Evolutionary conservation across 2,329 filamentous ascomycete genomes (phyloP).

Genomic region (Colletotrichum brevisporum): DNA sequence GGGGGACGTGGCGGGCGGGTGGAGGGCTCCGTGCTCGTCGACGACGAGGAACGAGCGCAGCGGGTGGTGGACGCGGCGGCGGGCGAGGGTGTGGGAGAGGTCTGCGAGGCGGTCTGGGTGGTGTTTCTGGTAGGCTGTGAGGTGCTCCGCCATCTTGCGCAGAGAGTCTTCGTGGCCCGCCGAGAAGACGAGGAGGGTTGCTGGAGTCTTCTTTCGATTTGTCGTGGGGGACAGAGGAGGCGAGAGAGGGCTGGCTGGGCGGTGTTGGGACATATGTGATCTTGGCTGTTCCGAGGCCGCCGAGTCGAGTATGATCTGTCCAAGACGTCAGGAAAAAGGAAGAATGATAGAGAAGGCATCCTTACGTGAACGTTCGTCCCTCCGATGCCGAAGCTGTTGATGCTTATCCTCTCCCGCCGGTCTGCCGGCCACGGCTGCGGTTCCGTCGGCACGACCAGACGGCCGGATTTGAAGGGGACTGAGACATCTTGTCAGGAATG

Average conservation of each 20-base stretch:
- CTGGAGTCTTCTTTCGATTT: not conserved
- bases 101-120: constrained; percentile 40
- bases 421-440: constrained; percentile 45
- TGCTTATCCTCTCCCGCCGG: constrained; percentile 46
- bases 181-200: constrained; percentile 41
- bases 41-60: constrained; percentile 45
- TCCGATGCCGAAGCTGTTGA: constrained; percentile 58
- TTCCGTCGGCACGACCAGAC: constrained; percentile 46
- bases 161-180: constrained; percentile 42
- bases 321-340: not conserved
- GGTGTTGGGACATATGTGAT: not conserved
- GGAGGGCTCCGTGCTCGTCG: constrained; percentile 37
- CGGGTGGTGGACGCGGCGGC: constrained; percentile 46
- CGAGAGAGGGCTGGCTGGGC: constrained; percentile 10
- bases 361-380: constrained; percentile 53
- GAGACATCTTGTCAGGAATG: too few relatives aligned
- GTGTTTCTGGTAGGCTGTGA: constrained; percentile 41
- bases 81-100: constrained; percentile 49
- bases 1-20: constrained; percentile 41
- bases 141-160: constrained; percentile 43
- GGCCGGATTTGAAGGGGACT: constrained; percentile 43
- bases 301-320: constrained; percentile 30
- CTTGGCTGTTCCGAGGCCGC: not conserved
- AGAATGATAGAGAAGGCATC: too few relatives aligned
- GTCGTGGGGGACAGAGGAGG: constrained; percentile 16